Conservation (phyloP, 2,329 filamentous ascomycete species). For the Juglanconis sp. region DNA sequence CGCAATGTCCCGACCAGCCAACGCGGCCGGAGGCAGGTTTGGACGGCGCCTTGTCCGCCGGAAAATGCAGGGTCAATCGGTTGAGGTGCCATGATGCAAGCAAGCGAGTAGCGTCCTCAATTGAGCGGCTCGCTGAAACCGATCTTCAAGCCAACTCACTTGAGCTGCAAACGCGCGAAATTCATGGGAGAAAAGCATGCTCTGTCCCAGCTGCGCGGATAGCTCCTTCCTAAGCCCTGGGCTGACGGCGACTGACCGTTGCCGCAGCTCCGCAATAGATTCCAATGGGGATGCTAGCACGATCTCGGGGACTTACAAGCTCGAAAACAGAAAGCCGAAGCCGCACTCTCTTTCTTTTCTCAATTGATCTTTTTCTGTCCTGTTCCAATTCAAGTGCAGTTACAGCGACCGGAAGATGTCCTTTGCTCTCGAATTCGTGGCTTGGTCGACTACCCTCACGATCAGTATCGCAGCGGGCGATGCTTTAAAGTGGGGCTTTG, state of each 20-base stretch:
- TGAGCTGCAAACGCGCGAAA: neutral
- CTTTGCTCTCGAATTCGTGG: neutral
- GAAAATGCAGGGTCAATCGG: conserved; percentile 2
- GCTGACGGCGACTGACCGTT: neutral
- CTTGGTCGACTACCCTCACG: neutral
- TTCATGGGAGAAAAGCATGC: neutral
- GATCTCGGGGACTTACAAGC: conserved; percentile 11
- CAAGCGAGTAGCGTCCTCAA: neutral
- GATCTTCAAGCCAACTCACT: neutral
- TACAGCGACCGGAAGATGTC: neutral
- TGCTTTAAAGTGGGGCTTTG: conserved; percentile 6
- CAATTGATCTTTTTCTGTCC: neutral
- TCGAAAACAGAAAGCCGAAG: too few species aligned
- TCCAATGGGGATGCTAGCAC: neutral
- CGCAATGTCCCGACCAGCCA: neutral
- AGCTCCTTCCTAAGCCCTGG: neutral
- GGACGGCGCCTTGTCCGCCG: neutral
- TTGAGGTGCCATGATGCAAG: neutral
- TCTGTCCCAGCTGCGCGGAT: neutral
- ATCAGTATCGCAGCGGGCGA: neutral
- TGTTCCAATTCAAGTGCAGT: neutral
- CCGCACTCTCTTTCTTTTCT: too few species aligned
- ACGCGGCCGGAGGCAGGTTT: neutral
- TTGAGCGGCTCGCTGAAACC: conserved; percentile 13
- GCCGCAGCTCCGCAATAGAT: neutral